phyloP scores from a whole-genome alignment of 768 basidiomycete species.

The Strobilomyces echinocephalus region DNA sequence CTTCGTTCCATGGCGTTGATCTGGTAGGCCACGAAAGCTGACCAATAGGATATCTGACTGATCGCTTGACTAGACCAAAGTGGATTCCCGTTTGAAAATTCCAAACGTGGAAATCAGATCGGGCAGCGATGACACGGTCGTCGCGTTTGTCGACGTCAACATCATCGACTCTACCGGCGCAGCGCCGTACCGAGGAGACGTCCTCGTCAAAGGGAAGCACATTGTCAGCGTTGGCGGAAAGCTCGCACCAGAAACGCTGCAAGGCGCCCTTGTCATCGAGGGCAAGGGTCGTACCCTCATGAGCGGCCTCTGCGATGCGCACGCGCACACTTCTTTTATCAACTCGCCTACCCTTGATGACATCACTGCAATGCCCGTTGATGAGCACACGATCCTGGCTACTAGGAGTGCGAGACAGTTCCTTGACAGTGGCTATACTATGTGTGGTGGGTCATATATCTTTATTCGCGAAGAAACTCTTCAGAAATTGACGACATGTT shows the following conservation, averaged over 20 bases:
- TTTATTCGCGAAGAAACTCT: background rate
- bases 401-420: conserved; percentile 31
- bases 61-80: conserved; percentile 15
- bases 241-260: conserved; percentile 18
- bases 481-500: background rate
- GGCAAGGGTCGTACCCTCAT: conserved; percentile 33
- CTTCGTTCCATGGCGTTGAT: conserved; percentile 22
- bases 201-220: conserved; percentile 29
- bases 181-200: conserved; percentile 32
- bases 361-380: conserved; percentile 25
- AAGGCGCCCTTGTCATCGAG: conserved; percentile 22
- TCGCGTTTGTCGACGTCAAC: conserved; percentile 28
- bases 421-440: conserved; percentile 35
- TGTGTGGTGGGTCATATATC: conserved; percentile 27
- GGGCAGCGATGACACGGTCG: conserved; percentile 15
- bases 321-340: conserved; percentile 32
- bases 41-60: background rate
- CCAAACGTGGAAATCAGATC: conserved; percentile 24
- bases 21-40: conserved; percentile 9
- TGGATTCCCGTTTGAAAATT: conserved; percentile 18
- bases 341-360: conserved; percentile 30
- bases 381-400: conserved; percentile 32
- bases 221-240: conserved; percentile 28
- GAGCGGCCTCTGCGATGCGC: conserved; percentile 35
- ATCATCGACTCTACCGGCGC: conserved; percentile 35